Base-by-base conservation (phyloP, 345 rosid genomes). In the Litchi chinensis region DNA sequence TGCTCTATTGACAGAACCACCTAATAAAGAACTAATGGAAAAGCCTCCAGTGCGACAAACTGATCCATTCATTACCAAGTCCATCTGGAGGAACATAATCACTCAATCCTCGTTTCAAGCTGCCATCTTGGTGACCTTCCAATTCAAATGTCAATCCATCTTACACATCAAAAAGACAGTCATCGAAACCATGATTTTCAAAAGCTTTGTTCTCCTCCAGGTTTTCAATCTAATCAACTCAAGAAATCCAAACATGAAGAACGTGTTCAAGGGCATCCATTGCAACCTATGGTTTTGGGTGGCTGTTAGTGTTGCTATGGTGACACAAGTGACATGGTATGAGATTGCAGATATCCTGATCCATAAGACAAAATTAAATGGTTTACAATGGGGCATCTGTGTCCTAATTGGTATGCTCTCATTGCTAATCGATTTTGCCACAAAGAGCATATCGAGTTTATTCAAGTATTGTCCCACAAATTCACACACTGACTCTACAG, bases 51-150 rank as follows among this genome's bases (percentile, higher is more conserved):
- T 63, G 19, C n/a, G n/a, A n/a, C 24, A 41, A 73, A 21, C 50
- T 0, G 54, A 73, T 39, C 48, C 67, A 40, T 60, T 73, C 48
- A 39, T 73, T 19, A 73, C 66, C 48, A 73, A 56, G 10, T 5
- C 65, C 7, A 57, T n/a, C 32, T 73, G 76, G 76, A 73, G 52
- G 57, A 73, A 40, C 76, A 73, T 73, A 57, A 56, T 73, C 28
- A 57, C 19, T 16, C 76, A 73, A 39, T 32, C 66, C 11, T 19
- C 39, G 5, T 73, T 19, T 73, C 76, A 73, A 57, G 10, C 65
- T 73, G 10, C 21, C 50, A 56, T 39, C 39, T 32, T 73, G 50
- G 50, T 57, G 28, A 56, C 66, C 32, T 73, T 73, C n/a, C 76
- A 71, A 21, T 71, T 16, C 41, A 71, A 50, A 71, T 16, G 75